phyloP scores from a whole-genome alignment of 1,139 yeast genomes.

The Nadsonia commutata region DNA sequence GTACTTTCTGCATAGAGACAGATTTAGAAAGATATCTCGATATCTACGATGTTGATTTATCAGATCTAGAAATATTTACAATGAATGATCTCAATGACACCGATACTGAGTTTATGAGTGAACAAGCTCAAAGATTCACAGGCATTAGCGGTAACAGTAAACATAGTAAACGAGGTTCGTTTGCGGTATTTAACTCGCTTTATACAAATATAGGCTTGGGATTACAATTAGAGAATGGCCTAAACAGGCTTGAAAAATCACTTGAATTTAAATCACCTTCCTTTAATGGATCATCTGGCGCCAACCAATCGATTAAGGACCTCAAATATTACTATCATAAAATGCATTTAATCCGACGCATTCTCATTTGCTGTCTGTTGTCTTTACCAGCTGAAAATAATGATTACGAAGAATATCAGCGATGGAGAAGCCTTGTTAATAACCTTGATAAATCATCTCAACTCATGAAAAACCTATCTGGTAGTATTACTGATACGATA shows the following conservation, averaged over 20 bases:
- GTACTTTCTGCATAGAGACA: conserved; percentile 18
- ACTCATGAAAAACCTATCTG: conserved; percentile 3
- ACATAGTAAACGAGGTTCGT: not conserved
- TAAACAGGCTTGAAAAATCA: conserved; percentile 4
- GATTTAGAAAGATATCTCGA: conserved; percentile 29
- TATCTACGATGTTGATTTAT: conserved; percentile 24
- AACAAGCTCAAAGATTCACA: too few relatives aligned
- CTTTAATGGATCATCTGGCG: conserved; percentile 17
- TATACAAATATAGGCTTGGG: conserved; percentile 7
- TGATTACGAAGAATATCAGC: conserved; percentile 5
- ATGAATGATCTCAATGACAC: conserved; percentile 4
- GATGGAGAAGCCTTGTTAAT: conserved; percentile 7
- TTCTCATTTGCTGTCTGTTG: conserved; percentile 28
- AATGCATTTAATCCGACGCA: conserved; percentile 26
- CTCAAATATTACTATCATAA: conserved; percentile 22
- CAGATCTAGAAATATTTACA: conserved; percentile 13
- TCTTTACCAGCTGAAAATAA: conserved; percentile 23
- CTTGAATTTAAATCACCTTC: conserved; percentile 6
- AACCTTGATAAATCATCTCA: not conserved
- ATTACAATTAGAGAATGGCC: not conserved
- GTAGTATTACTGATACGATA: conserved; percentile 3
- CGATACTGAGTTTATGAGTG: conserved; percentile 1
- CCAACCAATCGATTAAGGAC: conserved; percentile 15
- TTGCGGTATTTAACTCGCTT: conserved; percentile 1
- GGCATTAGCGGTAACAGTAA: too few relatives aligned